Percentiles rank a stretch among this genome's conserved stretches.
Evolutionary conservation across 148 eudicot species (phyloP).

Genomic region (Heliamphora exappendiculata): DNA sequence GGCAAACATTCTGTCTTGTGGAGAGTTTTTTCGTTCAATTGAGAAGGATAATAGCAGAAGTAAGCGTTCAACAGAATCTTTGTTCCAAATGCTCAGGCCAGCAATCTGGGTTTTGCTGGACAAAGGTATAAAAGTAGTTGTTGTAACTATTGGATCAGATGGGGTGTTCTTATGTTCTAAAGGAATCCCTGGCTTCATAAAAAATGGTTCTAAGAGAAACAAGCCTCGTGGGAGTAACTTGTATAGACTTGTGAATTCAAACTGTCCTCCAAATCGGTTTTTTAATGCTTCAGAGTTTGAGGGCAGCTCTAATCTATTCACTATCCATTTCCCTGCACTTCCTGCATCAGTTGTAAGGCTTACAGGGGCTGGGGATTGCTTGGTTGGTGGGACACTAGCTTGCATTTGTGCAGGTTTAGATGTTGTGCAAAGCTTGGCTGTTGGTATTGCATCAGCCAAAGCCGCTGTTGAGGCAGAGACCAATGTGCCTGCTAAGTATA

Average conservation of each 20-base stretch:
- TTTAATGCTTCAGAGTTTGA: constrained; percentile 17
- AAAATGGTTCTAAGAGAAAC: constrained; percentile 16
- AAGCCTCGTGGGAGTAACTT: constrained; percentile 25
- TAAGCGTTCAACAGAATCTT: constrained; percentile 36
- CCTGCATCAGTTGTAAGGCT: constrained; percentile 65
- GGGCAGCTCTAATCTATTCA: constrained; percentile 34
- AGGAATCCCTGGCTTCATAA: constrained; percentile 27
- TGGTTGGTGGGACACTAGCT: constrained; percentile 83
- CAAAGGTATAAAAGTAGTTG: constrained; percentile 54
- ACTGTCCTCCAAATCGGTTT: constrained; percentile 47
- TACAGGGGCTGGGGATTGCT: constrained; percentile 96
- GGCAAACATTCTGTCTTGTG: constrained; percentile 71
- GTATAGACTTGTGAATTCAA: constrained; percentile 32
- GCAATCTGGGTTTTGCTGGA: constrained; percentile 65
- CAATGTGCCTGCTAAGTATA: constrained; percentile 58
- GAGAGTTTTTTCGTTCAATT: constrained; percentile 33
- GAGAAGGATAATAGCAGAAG: constrained; percentile 20
- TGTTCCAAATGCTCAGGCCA: constrained; percentile 64
- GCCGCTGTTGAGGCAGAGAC: constrained; percentile 60
- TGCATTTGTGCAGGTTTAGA: constrained; percentile 74
- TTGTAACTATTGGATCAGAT: constrained; percentile 70
- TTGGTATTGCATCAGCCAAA: constrained; percentile 89
- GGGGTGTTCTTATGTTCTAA: constrained; percentile 73
- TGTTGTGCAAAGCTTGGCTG: constrained; percentile 78
- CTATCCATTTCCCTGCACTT: constrained; percentile 77